Percentiles rank a stretch among this genome's conserved stretches.
Conservation (phyloP, 768 basidiomycete species). For the Lactarius indigo region DNA sequence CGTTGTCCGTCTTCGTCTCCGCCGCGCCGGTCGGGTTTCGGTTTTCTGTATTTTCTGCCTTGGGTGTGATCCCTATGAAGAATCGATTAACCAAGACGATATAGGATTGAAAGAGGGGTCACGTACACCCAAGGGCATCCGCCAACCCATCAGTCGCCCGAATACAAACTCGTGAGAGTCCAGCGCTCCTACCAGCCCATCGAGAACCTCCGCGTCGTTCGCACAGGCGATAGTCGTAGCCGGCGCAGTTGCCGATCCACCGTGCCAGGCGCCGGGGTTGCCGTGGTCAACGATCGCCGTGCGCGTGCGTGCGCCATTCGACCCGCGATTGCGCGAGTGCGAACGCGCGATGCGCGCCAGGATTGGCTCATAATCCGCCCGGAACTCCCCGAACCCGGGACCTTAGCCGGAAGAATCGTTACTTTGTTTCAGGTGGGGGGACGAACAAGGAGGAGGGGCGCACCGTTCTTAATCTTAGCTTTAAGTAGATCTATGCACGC, state of each 20-base stretch:
- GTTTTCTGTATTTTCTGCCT: slow-evolving; percentile 32
- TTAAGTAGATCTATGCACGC: slow-evolving; percentile 82
- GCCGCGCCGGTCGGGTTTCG: background rate
- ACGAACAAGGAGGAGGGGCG: slow-evolving; percentile 16
- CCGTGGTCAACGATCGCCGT: slow-evolving; percentile 83
- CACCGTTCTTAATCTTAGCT: slow-evolving; percentile 74
- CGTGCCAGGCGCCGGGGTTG: slow-evolving; percentile 80
- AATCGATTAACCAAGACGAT: background rate
- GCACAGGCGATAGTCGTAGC: slow-evolving; percentile 72
- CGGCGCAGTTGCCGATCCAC: slow-evolving; percentile 54
- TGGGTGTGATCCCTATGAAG: slow-evolving; percentile 58
- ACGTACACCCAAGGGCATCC: slow-evolving; percentile 78
- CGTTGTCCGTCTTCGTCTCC: slow-evolving; percentile 10
- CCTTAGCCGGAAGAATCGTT: slow-evolving; percentile 34
- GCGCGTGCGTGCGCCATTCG: slow-evolving; percentile 37
- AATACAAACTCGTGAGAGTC: slow-evolving; percentile 78
- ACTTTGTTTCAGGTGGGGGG: background rate
- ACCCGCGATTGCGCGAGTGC: slow-evolving; percentile 15
- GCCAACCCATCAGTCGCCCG: slow-evolving; percentile 79
- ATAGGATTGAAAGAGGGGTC: too few relatives aligned
- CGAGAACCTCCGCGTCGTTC: slow-evolving; percentile 73
- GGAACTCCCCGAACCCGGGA: slow-evolving; percentile 81
- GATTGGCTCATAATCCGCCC: slow-evolving; percentile 79
- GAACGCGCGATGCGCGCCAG: slow-evolving; percentile 79
- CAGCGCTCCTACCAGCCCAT: slow-evolving; percentile 57